phyloP scores from a whole-genome alignment of 2,329 filamentous ascomycete genomes.

The Botrytis byssoidea region DNA sequence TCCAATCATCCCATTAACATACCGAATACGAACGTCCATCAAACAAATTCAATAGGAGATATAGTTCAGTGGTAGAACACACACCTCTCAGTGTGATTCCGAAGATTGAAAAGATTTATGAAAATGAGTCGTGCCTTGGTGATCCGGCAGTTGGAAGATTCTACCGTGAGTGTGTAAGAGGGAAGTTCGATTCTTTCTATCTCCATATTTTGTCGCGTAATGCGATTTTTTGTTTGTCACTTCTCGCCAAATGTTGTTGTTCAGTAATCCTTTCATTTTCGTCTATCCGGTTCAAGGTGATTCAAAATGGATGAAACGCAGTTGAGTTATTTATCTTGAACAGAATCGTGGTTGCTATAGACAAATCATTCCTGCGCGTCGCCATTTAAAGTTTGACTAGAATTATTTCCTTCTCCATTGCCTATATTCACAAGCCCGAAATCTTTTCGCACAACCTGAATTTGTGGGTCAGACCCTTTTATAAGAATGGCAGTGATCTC shows the following conservation, averaged over 20 bases:
- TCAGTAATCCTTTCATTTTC: neutral
- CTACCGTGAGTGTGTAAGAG: neutral
- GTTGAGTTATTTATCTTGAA: neutral
- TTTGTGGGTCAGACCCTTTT: neutral
- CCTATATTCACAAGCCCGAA: neutral
- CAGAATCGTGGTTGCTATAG: neutral
- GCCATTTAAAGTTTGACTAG: neutral
- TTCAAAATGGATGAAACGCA: neutral
- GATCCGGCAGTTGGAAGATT: neutral
- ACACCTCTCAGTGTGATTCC: neutral
- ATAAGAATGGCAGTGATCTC: neutral
- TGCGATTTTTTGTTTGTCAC: neutral
- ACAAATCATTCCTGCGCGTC: neutral
- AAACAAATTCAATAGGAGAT: neutral
- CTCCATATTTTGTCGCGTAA: neutral
- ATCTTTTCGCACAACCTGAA: neutral
- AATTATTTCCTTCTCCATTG: neutral
- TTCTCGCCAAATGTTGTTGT: neutral
- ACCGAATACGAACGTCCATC: neutral
- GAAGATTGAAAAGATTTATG: neutral
- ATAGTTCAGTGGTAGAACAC: neutral
- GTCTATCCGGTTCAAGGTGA: neutral
- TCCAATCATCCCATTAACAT: fast-evolving
- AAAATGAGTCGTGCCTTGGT: neutral
- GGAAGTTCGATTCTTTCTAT: neutral